Evolutionary conservation across 345 rosid species (phyloP), one percentile per base, ranked within the genome.

Genomic region (Eucalyptus regnans): DNA sequence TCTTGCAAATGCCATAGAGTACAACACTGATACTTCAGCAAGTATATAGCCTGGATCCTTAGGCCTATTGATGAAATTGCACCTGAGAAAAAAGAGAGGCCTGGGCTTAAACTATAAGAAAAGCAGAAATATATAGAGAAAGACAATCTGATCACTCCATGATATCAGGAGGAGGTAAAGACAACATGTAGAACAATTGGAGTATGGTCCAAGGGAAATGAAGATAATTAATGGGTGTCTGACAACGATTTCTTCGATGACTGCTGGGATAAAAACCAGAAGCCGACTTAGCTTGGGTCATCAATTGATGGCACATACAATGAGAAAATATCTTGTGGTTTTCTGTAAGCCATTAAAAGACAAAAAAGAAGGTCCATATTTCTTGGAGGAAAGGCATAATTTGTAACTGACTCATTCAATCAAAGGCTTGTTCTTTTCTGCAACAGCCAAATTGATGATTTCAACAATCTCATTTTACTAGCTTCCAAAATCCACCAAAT

Each of bases 1-100:
- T 87, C 96, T 92, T 41, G 96, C 93, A 85, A 96, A 91, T 89
- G 98, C 96, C 98, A 96, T 96, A 37, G 58, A 33, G 44, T 50
- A 33, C 12, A 4, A n/a, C 41, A 51, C 87, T 33, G 12, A 51
- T 51, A 17, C 87, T 66, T 87, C 89, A 86, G 52, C 43, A 8
- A 60, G 92, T 87, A 86, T 33, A 33, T 13, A 51, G 43, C 64
- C 5, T 20, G 43, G 58, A 49, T 18, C 41, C 62, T 31, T 50
- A 83, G 87, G 87, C 81, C 68, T 49, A 64, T 37, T 29, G 88
- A 88, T 87, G 51, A 33, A 33, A 9, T 7, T 22, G 37, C 76
- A 50, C 71, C 56, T 86, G 41, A 37, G 41, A 37, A 48, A 86
- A 66, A 68, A 68, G 80, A 66, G 41, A 68, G 43, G 22, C 80